These are phyloP conservation scores for Sutorius australiensis DNA, from an alignment of 768 basidiomycete genomes.

Conservation along the genomic window DNA sequence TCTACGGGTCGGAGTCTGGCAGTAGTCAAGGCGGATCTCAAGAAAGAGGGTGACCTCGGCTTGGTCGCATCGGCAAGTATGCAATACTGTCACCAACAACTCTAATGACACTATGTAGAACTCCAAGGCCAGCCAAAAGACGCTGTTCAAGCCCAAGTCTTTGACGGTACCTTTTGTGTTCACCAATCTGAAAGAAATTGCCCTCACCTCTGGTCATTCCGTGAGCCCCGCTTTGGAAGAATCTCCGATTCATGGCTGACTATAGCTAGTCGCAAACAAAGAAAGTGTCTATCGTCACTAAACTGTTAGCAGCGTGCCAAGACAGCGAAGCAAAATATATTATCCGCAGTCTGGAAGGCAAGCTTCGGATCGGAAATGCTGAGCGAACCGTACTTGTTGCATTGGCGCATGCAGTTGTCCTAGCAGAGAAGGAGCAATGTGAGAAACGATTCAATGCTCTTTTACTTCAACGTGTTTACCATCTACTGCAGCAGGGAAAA, in stretches of 20 bases:
- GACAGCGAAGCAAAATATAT: slow-evolving; percentile 95
- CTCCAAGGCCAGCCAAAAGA: slow-evolving; percentile 90
- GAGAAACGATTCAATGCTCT: slow-evolving; percentile 5
- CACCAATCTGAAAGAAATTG: slow-evolving; percentile 86
- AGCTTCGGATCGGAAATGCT: slow-evolving; percentile 94
- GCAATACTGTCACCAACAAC: not conserved
- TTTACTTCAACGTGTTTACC: not conserved
- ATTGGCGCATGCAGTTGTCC: slow-evolving; percentile 85
- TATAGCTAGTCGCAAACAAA: slow-evolving; percentile 78
- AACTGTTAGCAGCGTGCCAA: slow-evolving; percentile 88
- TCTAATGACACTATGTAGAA: slow-evolving; percentile 47
- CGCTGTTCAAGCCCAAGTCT: slow-evolving; percentile 90
- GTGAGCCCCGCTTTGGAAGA: slow-evolving; percentile 38
- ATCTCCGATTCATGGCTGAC: not conserved
- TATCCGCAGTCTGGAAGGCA: slow-evolving; percentile 92
- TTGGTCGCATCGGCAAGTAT: slow-evolving; percentile 85
- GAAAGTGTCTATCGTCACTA: slow-evolving; percentile 94
- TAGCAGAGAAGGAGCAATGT: slow-evolving; percentile 73
- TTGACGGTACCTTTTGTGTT: slow-evolving; percentile 89
- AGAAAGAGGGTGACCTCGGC: slow-evolving; percentile 93
- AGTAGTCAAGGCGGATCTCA: slow-evolving; percentile 85
- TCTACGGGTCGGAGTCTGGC: slow-evolving; percentile 86
- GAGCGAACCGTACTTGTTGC: slow-evolving; percentile 94
- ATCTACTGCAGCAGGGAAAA: slow-evolving; percentile 55
- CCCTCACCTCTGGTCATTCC: slow-evolving; percentile 76